Conservation (phyloP, 1,284 basidiomycete genomes). For the Cutaneotrichosporon sp. region DNA sequence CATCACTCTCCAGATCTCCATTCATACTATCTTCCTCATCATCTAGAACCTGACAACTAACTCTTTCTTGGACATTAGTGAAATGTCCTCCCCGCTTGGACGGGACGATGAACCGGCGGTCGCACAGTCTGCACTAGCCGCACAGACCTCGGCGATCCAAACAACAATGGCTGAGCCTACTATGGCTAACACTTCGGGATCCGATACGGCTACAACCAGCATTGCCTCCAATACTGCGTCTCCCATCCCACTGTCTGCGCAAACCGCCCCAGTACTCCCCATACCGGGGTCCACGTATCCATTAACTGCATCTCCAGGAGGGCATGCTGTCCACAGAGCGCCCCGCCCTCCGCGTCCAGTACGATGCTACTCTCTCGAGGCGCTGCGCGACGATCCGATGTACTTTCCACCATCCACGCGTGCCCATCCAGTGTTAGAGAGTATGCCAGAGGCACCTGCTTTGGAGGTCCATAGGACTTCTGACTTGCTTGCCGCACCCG, state of each 20-base stretch:
- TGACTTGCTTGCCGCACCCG: background rate
- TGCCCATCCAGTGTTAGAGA: background rate
- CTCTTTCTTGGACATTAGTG: background rate
- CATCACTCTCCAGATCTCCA: background rate
- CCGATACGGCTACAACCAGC: background rate
- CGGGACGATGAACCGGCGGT: background rate
- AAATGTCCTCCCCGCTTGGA: background rate
- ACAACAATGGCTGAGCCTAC: background rate
- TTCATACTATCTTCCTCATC: background rate
- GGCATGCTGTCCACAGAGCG: background rate
- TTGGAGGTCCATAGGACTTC: background rate
- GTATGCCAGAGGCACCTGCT: background rate
- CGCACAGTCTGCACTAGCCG: background rate
- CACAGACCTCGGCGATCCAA: slow-evolving; percentile 1
- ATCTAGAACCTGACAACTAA: background rate
- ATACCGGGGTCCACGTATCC: background rate
- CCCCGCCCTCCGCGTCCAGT: background rate
- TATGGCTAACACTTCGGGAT: background rate
- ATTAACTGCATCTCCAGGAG: background rate
- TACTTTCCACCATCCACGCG: background rate
- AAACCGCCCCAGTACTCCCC: background rate
- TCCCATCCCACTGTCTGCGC: background rate
- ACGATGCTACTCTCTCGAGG: slow-evolving; percentile 16
- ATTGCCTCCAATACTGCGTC: background rate
- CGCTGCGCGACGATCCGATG: background rate